phyloP scores from a whole-genome alignment of 768 basidiomycete genomes.

The Lactarius deliciosus region DNA sequence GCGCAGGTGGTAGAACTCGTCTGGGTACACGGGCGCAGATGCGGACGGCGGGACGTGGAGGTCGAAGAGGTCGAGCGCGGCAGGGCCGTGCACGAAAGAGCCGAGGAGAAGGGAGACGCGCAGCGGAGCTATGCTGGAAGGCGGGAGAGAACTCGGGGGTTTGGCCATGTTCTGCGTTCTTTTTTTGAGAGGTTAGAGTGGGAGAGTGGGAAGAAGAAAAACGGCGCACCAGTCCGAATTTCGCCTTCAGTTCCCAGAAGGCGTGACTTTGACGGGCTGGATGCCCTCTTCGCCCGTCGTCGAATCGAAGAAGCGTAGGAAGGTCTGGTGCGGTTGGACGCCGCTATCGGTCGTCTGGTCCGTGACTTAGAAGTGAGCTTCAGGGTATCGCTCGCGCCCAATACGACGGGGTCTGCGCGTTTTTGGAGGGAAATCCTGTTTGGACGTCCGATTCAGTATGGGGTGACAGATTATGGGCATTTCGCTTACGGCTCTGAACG shows the following conservation, averaged over 20 bases:
- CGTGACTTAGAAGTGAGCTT: conserved; percentile 76
- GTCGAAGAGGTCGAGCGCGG: conserved; percentile 69
- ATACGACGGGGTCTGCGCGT: conserved; percentile 47
- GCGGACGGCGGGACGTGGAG: conserved; percentile 69
- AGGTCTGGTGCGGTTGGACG: conserved; percentile 87
- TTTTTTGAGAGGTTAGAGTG: neutral
- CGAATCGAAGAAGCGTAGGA: conserved; percentile 83
- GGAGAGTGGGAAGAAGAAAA: neutral
- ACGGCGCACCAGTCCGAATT: conserved; percentile 80
- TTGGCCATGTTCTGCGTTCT: conserved; percentile 67
- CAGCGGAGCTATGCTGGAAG: conserved; percentile 56
- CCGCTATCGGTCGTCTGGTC: conserved; percentile 62
- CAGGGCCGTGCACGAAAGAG: conserved; percentile 61
- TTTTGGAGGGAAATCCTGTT: conserved; percentile 54
- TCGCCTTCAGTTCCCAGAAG: conserved; percentile 80
- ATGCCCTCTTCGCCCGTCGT: conserved; percentile 79
- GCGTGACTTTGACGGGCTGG: conserved; percentile 74
- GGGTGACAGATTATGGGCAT: conserved; percentile 17
- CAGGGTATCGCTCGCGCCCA: conserved; percentile 60
- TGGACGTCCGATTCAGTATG: conserved; percentile 23
- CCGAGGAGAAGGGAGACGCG: conserved; percentile 78
- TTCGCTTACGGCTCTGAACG: conserved; percentile 61
- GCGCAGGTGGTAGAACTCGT: conserved; percentile 71
- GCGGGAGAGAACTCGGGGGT: conserved; percentile 70
- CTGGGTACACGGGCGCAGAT: conserved; percentile 61